A percentile compares a stretch with the other conserved stretches of the same genome.
These are phyloP conservation scores for Adansonia grandidieri DNA, from an alignment of 441 rosid species.

Conservation along the genomic window DNA sequence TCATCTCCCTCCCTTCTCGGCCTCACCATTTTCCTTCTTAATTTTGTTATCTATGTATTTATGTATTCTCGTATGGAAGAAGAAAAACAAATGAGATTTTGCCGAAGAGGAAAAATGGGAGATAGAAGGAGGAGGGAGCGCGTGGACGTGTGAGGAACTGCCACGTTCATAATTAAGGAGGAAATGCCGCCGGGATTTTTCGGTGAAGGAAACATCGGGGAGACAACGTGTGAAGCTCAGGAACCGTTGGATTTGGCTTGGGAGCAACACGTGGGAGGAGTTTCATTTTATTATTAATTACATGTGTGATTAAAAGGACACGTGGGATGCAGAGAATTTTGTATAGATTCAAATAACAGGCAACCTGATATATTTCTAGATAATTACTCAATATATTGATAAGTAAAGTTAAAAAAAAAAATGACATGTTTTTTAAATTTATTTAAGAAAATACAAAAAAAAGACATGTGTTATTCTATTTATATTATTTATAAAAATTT, in stretches of 20 bases:
- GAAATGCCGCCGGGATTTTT: not conserved
- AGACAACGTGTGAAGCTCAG: not conserved
- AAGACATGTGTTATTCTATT: too few species aligned
- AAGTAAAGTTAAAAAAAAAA: too few species aligned
- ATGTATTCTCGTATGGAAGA: not conserved
- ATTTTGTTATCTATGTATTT: not conserved
- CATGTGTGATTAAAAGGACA: not conserved
- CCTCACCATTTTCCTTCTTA: conserved; percentile 33
- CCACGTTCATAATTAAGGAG: not conserved
- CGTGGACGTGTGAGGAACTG: not conserved
- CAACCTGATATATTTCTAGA: too few species aligned
- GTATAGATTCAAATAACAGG: too few species aligned
- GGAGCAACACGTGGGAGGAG: not conserved
- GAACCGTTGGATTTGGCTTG: not conserved
- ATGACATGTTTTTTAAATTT: too few species aligned
- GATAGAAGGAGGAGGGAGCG: not conserved
- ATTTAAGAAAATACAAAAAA: too few species aligned
- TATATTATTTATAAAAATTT: too few species aligned
- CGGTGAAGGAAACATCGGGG: not conserved
- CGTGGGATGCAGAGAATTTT: not conserved
- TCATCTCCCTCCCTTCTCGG: conserved; percentile 20
- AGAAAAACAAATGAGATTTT: not conserved
- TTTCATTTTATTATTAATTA: not conserved
- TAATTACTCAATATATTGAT: too few species aligned
- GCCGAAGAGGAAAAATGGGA: not conserved